A percentile compares a stretch with the other conserved stretches of the same genome.
phyloP scores from a whole-genome alignment of 2,329 filamentous ascomycete genomes.

The Nothophoma quercina region DNA sequence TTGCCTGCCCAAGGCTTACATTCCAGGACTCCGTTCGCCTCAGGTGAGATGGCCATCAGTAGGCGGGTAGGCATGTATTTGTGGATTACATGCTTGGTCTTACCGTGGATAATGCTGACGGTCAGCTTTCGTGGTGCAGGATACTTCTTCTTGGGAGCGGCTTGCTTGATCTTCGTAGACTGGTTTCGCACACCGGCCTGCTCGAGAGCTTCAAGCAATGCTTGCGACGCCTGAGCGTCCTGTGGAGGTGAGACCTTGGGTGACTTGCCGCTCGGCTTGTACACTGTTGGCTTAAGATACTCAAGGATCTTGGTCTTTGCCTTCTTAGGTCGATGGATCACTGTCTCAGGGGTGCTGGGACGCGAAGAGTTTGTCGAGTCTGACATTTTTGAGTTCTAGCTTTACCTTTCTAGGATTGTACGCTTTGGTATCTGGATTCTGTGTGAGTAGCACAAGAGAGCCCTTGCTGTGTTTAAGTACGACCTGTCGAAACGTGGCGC shows the following conservation, averaged over 20 bases:
- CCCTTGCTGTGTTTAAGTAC: neutral
- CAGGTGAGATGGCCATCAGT: neutral
- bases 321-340: neutral
- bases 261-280: neutral
- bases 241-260: too few species aligned
- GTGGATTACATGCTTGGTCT: neutral
- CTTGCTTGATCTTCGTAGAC: too few species aligned
- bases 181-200: neutral
- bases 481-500: neutral
- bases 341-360: neutral
- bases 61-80: neutral
- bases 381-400: neutral
- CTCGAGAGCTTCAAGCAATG: neutral
- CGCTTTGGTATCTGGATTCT: too few species aligned
- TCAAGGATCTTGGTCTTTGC: neutral
- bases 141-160: neutral
- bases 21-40: neutral
- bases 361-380: neutral
- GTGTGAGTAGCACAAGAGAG: neutral
- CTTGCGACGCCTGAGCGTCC: too few species aligned
- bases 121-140: neutral
- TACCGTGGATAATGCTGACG: slow-evolving; percentile 3
- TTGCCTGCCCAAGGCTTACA: neutral
- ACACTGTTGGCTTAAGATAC: neutral
- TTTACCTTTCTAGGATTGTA: neutral